Conservation (phyloP, 2,329 filamentous ascomycete species). For the Mariannaea elegans region DNA sequence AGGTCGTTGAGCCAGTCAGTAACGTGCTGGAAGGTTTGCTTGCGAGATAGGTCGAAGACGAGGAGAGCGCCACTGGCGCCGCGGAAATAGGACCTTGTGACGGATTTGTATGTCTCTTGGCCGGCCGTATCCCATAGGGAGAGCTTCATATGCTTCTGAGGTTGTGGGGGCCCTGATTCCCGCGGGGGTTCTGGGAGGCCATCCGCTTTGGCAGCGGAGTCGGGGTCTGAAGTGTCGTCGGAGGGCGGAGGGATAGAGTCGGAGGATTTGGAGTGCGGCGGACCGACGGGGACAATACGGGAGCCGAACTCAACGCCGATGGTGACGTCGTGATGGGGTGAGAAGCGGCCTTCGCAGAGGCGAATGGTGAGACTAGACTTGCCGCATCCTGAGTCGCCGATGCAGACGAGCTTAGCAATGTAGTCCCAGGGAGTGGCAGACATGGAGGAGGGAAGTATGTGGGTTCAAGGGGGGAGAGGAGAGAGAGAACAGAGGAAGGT, state of each 20-base stretch:
- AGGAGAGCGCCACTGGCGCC: slow-evolving; percentile 77
- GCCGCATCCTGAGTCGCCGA: slow-evolving; percentile 95
- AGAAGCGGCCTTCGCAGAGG: slow-evolving; percentile 96
- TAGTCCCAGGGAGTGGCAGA: slow-evolving; percentile 88
- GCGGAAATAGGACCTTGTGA: slow-evolving; percentile 93
- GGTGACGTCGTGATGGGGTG: slow-evolving; percentile 93
- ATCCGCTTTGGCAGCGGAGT: slow-evolving; percentile 30
- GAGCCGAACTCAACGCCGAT: slow-evolving; percentile 97
- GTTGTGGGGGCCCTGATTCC: slow-evolving; percentile 45
- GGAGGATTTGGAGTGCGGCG: slow-evolving; percentile 69
- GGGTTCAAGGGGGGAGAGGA: slow-evolving; percentile 18
- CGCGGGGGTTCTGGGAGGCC: slow-evolving; percentile 65
- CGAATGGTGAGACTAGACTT: slow-evolving; percentile 95
- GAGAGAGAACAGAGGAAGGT: slow-evolving; percentile 16
- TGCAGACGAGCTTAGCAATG: slow-evolving; percentile 98
- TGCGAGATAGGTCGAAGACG: slow-evolving; percentile 93
- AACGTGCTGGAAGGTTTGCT: slow-evolving; percentile 85
- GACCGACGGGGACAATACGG: slow-evolving; percentile 89
- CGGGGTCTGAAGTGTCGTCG: slow-evolving; percentile 24
- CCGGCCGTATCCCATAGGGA: slow-evolving; percentile 96
- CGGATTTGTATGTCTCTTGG: slow-evolving; percentile 97
- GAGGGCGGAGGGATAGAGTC: slow-evolving; percentile 36
- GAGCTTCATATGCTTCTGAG: slow-evolving; percentile 87
- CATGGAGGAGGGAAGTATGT: slow-evolving; percentile 50
- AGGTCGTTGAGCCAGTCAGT: slow-evolving; percentile 95